A percentile compares a stretch with the other conserved stretches of the same genome.
These are phyloP conservation scores for Neolentinus lepideus DNA, from an alignment of 1,284 basidiomycete genomes.

Conservation along the genomic window DNA sequence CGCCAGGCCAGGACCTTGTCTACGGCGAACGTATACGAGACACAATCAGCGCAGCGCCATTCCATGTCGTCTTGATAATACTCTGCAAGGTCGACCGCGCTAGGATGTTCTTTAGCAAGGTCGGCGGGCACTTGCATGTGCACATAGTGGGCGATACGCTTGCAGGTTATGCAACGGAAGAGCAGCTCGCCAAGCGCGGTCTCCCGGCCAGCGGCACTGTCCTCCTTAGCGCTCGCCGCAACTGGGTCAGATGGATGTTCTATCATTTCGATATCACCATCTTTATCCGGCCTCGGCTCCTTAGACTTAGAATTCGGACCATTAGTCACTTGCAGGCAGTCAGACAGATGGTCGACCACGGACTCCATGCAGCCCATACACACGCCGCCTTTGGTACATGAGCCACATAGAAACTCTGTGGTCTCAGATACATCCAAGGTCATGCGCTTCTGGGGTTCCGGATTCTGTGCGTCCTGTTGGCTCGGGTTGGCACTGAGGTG, in stretches of 20 bases:
- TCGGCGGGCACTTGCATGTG: slow-evolving; percentile 54
- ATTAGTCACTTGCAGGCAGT: neutral
- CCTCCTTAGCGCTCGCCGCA: slow-evolving; percentile 7
- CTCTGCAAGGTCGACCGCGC: slow-evolving; percentile 39
- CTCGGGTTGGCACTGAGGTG: slow-evolving; percentile 15
- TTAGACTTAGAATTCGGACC: neutral
- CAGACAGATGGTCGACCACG: slow-evolving; percentile 30
- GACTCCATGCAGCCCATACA: slow-evolving; percentile 72
- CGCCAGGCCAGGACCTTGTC: slow-evolving; percentile 92
- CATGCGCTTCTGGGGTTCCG: slow-evolving; percentile 27
- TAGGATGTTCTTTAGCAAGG: slow-evolving; percentile 24
- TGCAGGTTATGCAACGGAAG: slow-evolving; percentile 79
- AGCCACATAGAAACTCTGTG: slow-evolving; percentile 72
- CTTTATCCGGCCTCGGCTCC: slow-evolving; percentile 4
- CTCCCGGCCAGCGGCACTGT: slow-evolving; percentile 10
- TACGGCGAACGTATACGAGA: slow-evolving; percentile 63
- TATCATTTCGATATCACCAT: slow-evolving; percentile 26
- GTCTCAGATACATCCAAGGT: slow-evolving; percentile 50
- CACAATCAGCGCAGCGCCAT: slow-evolving; percentile 81
- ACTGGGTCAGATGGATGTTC: slow-evolving; percentile 15
- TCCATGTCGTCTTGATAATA: slow-evolving; percentile 55
- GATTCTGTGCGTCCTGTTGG: slow-evolving; percentile 8
- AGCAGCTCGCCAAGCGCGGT: slow-evolving; percentile 38
- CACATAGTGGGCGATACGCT: slow-evolving; percentile 72
- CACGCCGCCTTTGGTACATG: slow-evolving; percentile 69